Percentiles rank a stretch among this genome's conserved stretches.
Evolutionary conservation across 2,329 filamentous ascomycete genomes (phyloP).

Genomic region (Penicillium brevicompactum): DNA sequence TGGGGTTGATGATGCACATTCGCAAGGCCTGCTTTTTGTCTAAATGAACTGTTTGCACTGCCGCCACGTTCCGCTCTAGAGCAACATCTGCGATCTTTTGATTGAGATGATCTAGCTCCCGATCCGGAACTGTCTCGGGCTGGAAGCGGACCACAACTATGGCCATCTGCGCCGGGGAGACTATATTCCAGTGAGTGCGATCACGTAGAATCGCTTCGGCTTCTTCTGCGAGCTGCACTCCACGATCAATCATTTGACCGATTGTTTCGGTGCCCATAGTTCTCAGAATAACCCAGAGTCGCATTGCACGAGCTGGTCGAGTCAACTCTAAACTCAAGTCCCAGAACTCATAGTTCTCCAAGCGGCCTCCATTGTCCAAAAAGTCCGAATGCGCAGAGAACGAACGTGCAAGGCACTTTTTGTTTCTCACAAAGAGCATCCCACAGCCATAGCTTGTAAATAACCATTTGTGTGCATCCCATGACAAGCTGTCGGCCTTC

Average conservation of each 20-base stretch:
- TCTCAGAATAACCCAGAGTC: constrained; percentile 24
- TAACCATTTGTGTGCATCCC: constrained; percentile 31
- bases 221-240: not conserved
- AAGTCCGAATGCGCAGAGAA: constrained; percentile 8
- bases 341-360: constrained; percentile 18
- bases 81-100: not conserved
- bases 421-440: constrained; percentile 20
- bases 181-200: not conserved
- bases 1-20: not conserved
- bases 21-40: not conserved
- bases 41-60: not conserved
- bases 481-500: constrained; percentile 24
- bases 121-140: not conserved
- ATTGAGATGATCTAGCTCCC: not conserved
- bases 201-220: not conserved
- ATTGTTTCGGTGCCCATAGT: constrained; percentile 19
- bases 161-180: not conserved
- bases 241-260: constrained; percentile 16
- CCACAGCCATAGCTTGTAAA: constrained; percentile 31
- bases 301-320: constrained; percentile 13
- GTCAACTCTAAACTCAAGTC: constrained; percentile 24
- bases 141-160: not conserved
- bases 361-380: constrained; percentile 4
- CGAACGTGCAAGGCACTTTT: constrained; percentile 6
- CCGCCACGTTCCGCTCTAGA: not conserved